A percentile compares a stretch with the other conserved stretches of the same genome.
Evolutionary conservation across 176 grass and related monocot species (phyloP).

Genomic region (Carex scoparia): DNA sequence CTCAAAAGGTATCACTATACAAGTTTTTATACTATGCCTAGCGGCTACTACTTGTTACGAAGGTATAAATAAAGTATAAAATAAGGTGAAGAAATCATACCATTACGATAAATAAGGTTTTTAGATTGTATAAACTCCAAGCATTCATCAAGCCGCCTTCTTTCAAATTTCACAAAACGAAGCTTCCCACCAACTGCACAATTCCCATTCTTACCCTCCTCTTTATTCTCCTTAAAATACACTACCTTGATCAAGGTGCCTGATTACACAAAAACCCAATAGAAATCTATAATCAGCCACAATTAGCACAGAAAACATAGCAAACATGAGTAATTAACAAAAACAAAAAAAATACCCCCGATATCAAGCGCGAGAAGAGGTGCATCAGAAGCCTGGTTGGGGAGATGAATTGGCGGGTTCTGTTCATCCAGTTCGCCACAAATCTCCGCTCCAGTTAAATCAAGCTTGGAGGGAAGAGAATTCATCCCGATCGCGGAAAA

Average conservation of each 20-base stretch:
- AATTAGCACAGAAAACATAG: background rate
- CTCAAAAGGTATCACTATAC: background rate
- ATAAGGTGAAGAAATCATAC: conserved; percentile 16
- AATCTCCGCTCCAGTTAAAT: conserved; percentile 77
- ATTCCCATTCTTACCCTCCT: conserved; percentile 18
- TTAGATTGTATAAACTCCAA: conserved; percentile 49
- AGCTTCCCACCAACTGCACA: conserved; percentile 42
- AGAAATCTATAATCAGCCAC: background rate
- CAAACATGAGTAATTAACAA: background rate
- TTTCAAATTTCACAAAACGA: conserved; percentile 81
- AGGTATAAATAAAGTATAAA: background rate
- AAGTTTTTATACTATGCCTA: background rate
- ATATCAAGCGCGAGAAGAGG: conserved; percentile 85
- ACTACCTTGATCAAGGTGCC: conserved; percentile 94
- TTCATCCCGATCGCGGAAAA: background rate
- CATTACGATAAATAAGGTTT: conserved; percentile 48
- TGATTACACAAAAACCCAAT: conserved; percentile 4
- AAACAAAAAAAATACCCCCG: conserved; percentile 34
- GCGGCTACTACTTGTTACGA: background rate
- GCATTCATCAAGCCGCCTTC: conserved; percentile 68
- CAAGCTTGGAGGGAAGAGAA: conserved; percentile 28
- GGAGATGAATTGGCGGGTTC: conserved; percentile 75
- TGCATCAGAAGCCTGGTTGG: conserved; percentile 50
- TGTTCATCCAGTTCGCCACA: conserved; percentile 37
- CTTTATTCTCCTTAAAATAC: conserved; percentile 50